Evolutionary conservation across 805 yeast species (phyloP).

Genomic region (Candida fluviatilis): DNA sequence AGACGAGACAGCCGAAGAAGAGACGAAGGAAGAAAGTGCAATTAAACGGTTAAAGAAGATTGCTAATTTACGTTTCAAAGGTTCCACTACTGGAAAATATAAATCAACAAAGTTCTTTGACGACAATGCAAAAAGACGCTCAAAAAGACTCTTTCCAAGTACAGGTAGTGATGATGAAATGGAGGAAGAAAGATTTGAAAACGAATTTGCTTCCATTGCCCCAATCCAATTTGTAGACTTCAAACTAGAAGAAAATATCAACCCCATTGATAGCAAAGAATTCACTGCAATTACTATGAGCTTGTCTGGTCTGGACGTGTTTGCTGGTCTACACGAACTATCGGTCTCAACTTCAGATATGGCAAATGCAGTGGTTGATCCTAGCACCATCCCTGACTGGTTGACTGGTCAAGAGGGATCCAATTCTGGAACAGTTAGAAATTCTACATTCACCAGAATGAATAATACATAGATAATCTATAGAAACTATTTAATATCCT

Average conservation of each 20-base stretch:
- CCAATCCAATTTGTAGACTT: slow-evolving; percentile 56
- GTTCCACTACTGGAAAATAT: slow-evolving; percentile 37
- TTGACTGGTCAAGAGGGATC: slow-evolving; percentile 70
- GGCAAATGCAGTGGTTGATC: slow-evolving; percentile 42
- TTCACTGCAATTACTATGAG: slow-evolving; percentile 27
- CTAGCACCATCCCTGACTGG: slow-evolving; percentile 67
- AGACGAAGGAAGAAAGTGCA: slow-evolving; percentile 4
- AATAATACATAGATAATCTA: slow-evolving; percentile 1
- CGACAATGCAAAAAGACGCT: slow-evolving; percentile 16
- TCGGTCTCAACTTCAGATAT: slow-evolving; percentile 29
- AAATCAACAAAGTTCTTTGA: slow-evolving; percentile 37
- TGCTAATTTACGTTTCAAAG: slow-evolving; percentile 62
- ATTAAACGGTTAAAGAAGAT: slow-evolving; percentile 26
- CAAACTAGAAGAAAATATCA: slow-evolving; percentile 29
- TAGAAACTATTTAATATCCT: slow-evolving; percentile 17
- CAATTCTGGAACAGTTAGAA: slow-evolving; percentile 39
- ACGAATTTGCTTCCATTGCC: slow-evolving; percentile 48
- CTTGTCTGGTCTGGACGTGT: slow-evolving; percentile 65
- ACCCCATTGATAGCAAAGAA: slow-evolving; percentile 6
- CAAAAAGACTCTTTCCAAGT: slow-evolving; percentile 9
- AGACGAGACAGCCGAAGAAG: slow-evolving; percentile 10
- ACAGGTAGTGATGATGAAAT: slow-evolving; percentile 14
- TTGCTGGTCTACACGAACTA: slow-evolving; percentile 74
- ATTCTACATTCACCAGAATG: slow-evolving; percentile 10
- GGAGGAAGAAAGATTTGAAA: slow-evolving; percentile 14